These are phyloP conservation scores for Chrysanthemum lavandulifolium DNA, from an alignment of 129 eudicot species.

Conservation along the genomic window DNA sequence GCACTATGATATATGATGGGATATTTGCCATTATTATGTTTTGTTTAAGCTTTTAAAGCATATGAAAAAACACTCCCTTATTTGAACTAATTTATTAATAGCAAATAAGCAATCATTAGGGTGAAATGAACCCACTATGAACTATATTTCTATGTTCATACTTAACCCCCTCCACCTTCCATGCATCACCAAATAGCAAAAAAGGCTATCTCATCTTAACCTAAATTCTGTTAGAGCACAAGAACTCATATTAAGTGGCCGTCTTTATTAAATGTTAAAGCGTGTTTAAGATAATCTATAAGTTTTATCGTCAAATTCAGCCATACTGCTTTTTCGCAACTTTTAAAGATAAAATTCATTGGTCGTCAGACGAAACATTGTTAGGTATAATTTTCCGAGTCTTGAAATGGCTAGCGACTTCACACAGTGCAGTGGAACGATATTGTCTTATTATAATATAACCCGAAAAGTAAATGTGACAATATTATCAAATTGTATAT, in stretches of 20 bases:
- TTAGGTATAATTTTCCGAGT: background rate
- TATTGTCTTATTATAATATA: too few species aligned
- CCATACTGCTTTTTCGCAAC: background rate
- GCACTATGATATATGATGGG: constrained; percentile 38
- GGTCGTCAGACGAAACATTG: background rate
- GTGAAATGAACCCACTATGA: constrained; percentile 28
- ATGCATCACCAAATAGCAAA: constrained; percentile 3
- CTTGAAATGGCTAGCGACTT: background rate
- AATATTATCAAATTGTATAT: too few species aligned
- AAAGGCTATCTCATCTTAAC: background rate
- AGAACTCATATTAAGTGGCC: constrained; percentile 8
- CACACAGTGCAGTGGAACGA: too few species aligned
- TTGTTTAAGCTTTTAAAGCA: constrained; percentile 21
- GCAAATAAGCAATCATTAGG: constrained; percentile 28
- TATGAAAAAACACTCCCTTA: constrained; percentile 4
- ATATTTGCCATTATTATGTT: constrained; percentile 31
- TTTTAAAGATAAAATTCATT: too few species aligned
- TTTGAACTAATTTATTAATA: constrained; percentile 14
- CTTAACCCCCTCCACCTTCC: constrained; percentile 19
- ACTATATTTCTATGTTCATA: constrained; percentile 13
- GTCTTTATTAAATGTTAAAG: background rate
- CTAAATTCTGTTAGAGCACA: constrained; percentile 17
- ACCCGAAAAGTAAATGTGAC: too few species aligned
- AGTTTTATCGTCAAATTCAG: background rate
- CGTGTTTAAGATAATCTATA: constrained; percentile 1